Evolutionary conservation across 169 alveolate genomes (phyloP), one percentile per base, ranked within the genome.

Genomic region (Plasmodium ovale): DNA sequence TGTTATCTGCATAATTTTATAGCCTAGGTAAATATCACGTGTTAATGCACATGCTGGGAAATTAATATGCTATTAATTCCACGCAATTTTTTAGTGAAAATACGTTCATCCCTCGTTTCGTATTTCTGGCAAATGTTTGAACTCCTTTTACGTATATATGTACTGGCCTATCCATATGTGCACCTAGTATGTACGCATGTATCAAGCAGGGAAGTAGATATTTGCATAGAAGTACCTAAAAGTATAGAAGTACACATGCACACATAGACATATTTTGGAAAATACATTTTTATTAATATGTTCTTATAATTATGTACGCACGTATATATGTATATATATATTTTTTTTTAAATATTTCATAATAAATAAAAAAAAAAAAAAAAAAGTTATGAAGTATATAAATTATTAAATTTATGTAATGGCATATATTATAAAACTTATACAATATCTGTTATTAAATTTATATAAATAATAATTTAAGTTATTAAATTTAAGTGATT

Each of bases 41-140:
- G 39, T 47, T 69, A 49, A 47, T 33, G 33, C 23, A 29, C 82
- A 39, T 47, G n/a, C 67, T 69, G 16, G 82, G 82, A 69, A 69
- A 69, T 69, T 69, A 49, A 23, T 69, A 69, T 69, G 25, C 47
- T 69, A 49, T 47, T 69, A 69, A 69, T 69, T 44, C 25, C 82
- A 69, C 65, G n/a, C 54, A 69, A n/a, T 70, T 69, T 69, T 72
- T 72, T 71, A 29, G 42, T 54, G 31, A 49, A 59, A 53, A 71
- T 59, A 27, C 51, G 27, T 71, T 51, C 23, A 60, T 4, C 1
- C 39, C 16, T 65, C 39, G 16, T 35, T 65, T 37, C 49, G 29
- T 60, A 23, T 72, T 72, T 72, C 33, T 72, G n/a, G 21, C 67
- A 23, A 31, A 29, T n/a, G 12, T 47, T 44, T 60, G 14, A 14